phyloP scores from a whole-genome alignment of 2,329 filamentous ascomycete genomes.

The Pseudogymnoascus pannorum region DNA sequence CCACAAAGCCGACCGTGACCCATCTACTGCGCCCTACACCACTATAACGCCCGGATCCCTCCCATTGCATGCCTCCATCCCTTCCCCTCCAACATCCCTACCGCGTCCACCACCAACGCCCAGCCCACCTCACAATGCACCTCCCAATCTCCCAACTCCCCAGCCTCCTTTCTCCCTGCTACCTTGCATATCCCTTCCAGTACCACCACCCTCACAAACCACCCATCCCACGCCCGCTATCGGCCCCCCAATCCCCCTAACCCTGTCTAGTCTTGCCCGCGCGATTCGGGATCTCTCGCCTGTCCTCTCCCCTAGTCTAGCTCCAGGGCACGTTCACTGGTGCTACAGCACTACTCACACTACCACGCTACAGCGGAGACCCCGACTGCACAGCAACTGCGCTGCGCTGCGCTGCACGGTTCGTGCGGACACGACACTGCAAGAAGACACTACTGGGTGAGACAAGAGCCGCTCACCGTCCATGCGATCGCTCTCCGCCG shows the following conservation, averaged over 20 bases:
- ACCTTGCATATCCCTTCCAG: background rate
- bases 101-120: background rate
- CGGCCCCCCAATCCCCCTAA: background rate
- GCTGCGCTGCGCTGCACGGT: no score
- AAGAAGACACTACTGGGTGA: background rate
- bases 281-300: conserved; percentile 1
- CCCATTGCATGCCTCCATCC: background rate
- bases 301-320: background rate
- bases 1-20: background rate
- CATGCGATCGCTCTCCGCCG: background rate
- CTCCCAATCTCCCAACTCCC: background rate
- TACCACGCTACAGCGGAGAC: background rate
- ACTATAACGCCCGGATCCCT: background rate
- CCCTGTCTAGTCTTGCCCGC: background rate
- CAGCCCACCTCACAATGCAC: background rate
- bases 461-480: background rate
- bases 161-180: background rate
- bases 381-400: background rate
- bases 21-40: background rate
- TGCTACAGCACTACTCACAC: background rate
- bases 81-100: background rate
- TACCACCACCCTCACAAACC: background rate
- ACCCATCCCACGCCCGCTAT: conserved; percentile 2
- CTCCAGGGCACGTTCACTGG: background rate
- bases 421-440: background rate